Base-by-base conservation (phyloP, 1,284 basidiomycete genomes). In the Moesziomyces sp. region DNA sequence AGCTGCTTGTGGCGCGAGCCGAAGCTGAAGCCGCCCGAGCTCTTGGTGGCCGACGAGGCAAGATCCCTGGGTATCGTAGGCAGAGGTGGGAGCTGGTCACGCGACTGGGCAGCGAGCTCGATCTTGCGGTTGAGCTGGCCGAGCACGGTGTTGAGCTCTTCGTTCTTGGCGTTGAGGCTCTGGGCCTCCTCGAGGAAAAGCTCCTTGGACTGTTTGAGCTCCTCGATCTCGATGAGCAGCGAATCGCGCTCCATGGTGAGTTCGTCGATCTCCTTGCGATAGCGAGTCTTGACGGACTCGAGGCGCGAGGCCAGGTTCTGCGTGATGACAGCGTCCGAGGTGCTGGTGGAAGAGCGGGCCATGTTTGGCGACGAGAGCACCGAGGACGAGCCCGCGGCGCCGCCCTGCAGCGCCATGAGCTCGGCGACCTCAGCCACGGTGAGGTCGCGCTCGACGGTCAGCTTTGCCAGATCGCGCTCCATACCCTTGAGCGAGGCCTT, bases 391-490 rank as follows among this genome's bases (percentile, higher is more conserved):
- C 45, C 54, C 23, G 46, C 42, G 44, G 51, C 42, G 49, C 59
- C 62, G 92, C 92, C 88, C 89, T 85, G 90, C 1, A 88, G 52
- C 24, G 88, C 89, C 26, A 90, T 88, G 23, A 99, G 87, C 85
- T 97, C 93, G 80, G 96, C 94, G 21, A 97, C 90, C 83, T 99
- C 96, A 1, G 94, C 94, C 58, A 97, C 85, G 10, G 92, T 89
- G 86, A 98, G 89, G 79, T 98, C 96, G 23, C 96, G 88, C 85
- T 98, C 93, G 0, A 91, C 92, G 78, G 89, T 91, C 58, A 99
- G 86, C 77, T 91, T 91, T 19, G 93, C 93, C 21, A 98, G 86
- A 81, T 97, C 92, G 58, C 89, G 89, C 85, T 96, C 93, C 64
- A 98, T 88, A 3, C 88, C 90, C 51, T 89, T 88, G 48, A 99